Base-by-base conservation (phyloP, 306 rosid species). In the Cicer yamashitae region DNA sequence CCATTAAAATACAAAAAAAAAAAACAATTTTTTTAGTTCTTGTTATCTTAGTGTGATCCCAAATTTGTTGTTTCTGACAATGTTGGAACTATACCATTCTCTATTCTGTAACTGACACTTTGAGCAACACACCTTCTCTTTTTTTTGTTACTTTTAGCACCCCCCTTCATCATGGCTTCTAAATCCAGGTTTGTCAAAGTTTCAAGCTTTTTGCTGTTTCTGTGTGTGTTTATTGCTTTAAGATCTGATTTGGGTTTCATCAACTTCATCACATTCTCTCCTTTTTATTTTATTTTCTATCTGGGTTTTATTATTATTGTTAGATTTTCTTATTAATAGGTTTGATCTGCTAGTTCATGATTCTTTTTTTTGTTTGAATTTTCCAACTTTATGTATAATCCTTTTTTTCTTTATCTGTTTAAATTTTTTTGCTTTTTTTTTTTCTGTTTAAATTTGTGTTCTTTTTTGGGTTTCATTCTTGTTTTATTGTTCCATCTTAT, bases 131-230 rank as follows among this genome's bases (percentile, higher is more conserved):
- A 9, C 57, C 39, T 66, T 72, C 43, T 71, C 10, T 40, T 68
- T 62, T 37, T 58, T 41, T 38, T 41, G 68, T 66, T 74, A 74
- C 48, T 37, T 72, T 58, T 30, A 30, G 51, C 15, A 45, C 34
- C 64, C 25, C 22, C 11, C 50, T 66, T 13, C 67, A 3, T 76
- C 82, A 81, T 90, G 97, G 87, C 97, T 82, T 77, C 96, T 69
- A 94, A 90, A 86, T 81, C 97, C 71, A 90, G 88, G 98, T 94
- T 71, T 75, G 79, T 82, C 50, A 59, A 59, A 63, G 65, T 12
- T 75, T 38, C 1, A 7, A 78, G 14, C 67, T 82, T 45, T 56
- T 12, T 69, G 18, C 25, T 53, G 51, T 81, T 10, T 52, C 18
- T 53, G 3, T 13, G 37, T 59, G 4, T 59, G 43, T 34, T 60